Evolutionary conservation across 2,329 filamentous ascomycete genomes (phyloP), one percentile per base, ranked within the genome.

Genomic region (Beauveria rudraprayagi): DNA sequence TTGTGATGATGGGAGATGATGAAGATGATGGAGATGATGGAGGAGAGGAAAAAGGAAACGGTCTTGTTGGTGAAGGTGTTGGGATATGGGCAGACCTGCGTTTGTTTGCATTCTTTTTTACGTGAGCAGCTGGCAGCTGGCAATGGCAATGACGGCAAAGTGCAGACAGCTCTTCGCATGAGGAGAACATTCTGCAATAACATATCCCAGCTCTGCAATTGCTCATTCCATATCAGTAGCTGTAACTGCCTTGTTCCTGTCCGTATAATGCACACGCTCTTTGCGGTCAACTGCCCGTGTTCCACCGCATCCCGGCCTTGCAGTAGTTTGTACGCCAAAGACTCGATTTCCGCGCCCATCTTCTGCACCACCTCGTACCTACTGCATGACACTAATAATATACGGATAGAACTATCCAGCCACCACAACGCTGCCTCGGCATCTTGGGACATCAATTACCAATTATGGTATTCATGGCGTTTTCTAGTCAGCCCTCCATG

Each of bases 401-500:
- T 14, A 26, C 24, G 24, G 37, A 37, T 16, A 16, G 34, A 16
- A 37, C 5, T 37, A 11, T 30, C 34, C 52, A 55, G 52, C 52
- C 56, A 37, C 46, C 37, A 22, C 24, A 5, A 60, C 46, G 40
- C 47, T 52, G 48, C 56, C 56, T 60, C 56, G 56, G 56, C 48
- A 43, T 53, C 30, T 46, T 24, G 16, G 48, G 28, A 37, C 16
- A 60, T 60, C 56, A 60, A 46, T 60, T 60, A 9, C 56, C 56
- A 17, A 37, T 30, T 46, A 6, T 40, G 34, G 56, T 37, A 53
- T 53, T 51, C 47, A 44, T 34, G 56, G 56, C 56, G 56, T 17
- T 60, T 44, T 46, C 30, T 53, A 37, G 48, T 60, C 48, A 48
- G 34, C 48, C 24, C 5, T 37, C 16, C 5, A 34, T 41, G 22